These are phyloP conservation scores for Xylaria sp. DNA, from an alignment of 495 filamentous ascomycete genomes.

Conservation along the genomic window DNA sequence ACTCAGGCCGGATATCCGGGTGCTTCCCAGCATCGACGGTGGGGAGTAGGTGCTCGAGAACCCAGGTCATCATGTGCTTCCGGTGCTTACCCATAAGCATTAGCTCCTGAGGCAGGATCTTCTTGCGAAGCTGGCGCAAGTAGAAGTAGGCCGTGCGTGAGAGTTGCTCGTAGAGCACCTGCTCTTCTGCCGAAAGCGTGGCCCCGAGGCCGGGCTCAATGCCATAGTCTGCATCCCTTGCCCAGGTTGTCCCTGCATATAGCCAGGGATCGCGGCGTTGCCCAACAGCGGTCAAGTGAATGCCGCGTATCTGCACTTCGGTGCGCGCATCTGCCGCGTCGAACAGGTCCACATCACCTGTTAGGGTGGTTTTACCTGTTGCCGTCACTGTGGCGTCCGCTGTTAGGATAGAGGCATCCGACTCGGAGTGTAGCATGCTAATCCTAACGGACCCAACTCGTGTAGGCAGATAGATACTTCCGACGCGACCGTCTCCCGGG, in stretches of 20 bases:
- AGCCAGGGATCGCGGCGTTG: slow-evolving; percentile 22
- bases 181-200: background rate
- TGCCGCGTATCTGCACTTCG: background rate
- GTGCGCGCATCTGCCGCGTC: background rate
- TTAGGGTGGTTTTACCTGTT: background rate
- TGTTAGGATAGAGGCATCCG: background rate
- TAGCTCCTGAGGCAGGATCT: slow-evolving; percentile 9
- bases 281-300: background rate
- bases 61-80: slow-evolving; percentile 24
- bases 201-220: slow-evolving; percentile 8
- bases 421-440: background rate
- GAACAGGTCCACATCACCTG: slow-evolving; percentile 9
- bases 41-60: slow-evolving; percentile 19
- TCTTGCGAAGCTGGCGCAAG: slow-evolving; percentile 15
- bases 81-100: slow-evolving; percentile 14
- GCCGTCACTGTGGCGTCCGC: background rate
- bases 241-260: slow-evolving; percentile 12
- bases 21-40: slow-evolving; percentile 13
- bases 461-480: background rate
- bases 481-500: background rate
- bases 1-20: slow-evolving; percentile 43
- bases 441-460: background rate
- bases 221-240: slow-evolving; percentile 6
- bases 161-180: slow-evolving; percentile 7
- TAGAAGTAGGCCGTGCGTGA: slow-evolving; percentile 23